phyloP scores from a whole-genome alignment of 805 yeast species.

The Torulaspora indica region DNA sequence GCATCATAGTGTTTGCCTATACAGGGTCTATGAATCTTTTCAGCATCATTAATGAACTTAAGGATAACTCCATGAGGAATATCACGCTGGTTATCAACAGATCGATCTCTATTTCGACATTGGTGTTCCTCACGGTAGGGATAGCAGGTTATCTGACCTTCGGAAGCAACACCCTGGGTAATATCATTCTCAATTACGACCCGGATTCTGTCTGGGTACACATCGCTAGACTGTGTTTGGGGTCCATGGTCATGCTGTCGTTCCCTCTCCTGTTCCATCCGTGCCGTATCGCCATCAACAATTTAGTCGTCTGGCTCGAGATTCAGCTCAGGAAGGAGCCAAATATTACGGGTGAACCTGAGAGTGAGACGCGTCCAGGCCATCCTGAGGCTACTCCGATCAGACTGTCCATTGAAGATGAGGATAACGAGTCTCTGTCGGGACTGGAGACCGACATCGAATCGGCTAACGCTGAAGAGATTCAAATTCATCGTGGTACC shows the following conservation, averaged over 20 bases:
- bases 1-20: slow-evolving; percentile 72
- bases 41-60: slow-evolving; percentile 66
- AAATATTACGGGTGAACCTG: slow-evolving; percentile 1
- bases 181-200: slow-evolving; percentile 65
- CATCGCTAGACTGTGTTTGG: slow-evolving; percentile 57
- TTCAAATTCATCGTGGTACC: slow-evolving; percentile 6
- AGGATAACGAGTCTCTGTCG: slow-evolving; percentile 9
- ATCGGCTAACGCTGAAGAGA: slow-evolving; percentile 9
- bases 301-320: slow-evolving; percentile 50
- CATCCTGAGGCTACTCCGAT: slow-evolving; percentile 10
- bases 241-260: slow-evolving; percentile 68
- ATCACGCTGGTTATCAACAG: slow-evolving; percentile 41
- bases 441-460: slow-evolving; percentile 5
- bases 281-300: slow-evolving; percentile 66
- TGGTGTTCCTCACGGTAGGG: slow-evolving; percentile 60
- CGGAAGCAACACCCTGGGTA: slow-evolving; percentile 62
- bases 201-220: slow-evolving; percentile 44
- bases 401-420: slow-evolving; percentile 15
- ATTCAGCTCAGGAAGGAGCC: slow-evolving; percentile 12
- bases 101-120: slow-evolving; percentile 51
- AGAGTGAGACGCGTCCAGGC: background rate
- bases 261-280: slow-evolving; percentile 82
- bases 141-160: slow-evolving; percentile 67
- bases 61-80: slow-evolving; percentile 48
- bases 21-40: slow-evolving; percentile 81